Evolutionary conservation across 495 filamentous ascomycete genomes (phyloP).

Genomic region (Tuber indicum): DNA sequence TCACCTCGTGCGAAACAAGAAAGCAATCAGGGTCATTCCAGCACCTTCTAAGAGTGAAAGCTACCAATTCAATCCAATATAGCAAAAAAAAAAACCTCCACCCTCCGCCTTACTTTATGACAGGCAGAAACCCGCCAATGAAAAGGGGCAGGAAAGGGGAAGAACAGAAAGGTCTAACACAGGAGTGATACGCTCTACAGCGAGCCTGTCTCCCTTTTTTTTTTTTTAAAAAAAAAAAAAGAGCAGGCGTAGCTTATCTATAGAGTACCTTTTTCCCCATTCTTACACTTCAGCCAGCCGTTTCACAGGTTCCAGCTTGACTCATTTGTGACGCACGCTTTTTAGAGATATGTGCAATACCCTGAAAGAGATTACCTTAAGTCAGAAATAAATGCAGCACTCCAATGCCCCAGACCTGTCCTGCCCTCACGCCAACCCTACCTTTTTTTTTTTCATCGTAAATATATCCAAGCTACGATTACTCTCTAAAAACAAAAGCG

Average conservation of each 20-base stretch:
- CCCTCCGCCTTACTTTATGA: neutral
- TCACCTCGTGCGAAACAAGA: neutral
- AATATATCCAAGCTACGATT: too few relatives aligned
- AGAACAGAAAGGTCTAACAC: neutral
- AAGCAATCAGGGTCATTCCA: neutral
- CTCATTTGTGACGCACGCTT: neutral
- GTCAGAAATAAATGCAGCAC: neutral
- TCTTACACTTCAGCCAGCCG: neutral
- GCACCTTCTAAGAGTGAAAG: neutral
- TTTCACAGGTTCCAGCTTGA: neutral
- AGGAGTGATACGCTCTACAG: neutral
- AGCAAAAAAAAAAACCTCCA: neutral
- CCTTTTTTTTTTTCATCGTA: too few relatives aligned
- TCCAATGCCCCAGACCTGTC: neutral
- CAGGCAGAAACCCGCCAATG: neutral
- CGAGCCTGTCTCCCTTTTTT: neutral
- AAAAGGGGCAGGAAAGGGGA: neutral
- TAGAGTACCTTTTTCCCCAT: neutral
- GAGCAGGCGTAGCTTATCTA: neutral
- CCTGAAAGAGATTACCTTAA: neutral
- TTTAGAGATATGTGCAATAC: neutral
- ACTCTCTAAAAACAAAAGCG: too few relatives aligned
- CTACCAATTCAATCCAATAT: neutral
- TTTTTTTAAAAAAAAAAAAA: too few relatives aligned
- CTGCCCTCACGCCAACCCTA: too few relatives aligned